These are phyloP conservation scores for Eimeria praecox DNA, from an alignment of 169 alveolate species.

Conservation along the genomic window DNA sequence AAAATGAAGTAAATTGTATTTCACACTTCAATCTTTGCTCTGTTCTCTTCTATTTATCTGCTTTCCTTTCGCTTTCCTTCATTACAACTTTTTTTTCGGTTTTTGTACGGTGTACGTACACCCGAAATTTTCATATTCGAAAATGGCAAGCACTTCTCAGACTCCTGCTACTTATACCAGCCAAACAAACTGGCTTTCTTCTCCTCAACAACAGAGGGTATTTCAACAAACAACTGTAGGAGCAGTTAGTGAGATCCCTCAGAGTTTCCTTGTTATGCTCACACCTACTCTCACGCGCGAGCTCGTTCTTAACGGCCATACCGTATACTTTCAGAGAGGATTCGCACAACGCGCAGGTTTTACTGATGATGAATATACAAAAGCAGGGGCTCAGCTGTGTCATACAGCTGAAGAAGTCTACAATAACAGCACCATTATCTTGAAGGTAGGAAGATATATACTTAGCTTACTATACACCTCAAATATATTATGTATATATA, in stretches of 20 bases:
- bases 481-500: background rate
- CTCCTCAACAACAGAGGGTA: background rate
- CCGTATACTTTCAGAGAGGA: conserved; percentile 64
- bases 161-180: background rate
- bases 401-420: conserved; percentile 25
- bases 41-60: too few species aligned
- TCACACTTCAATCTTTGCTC: background rate
- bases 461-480: background rate
- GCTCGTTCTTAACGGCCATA: conserved; percentile 38
- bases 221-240: background rate
- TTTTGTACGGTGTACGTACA: background rate
- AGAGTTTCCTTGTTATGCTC: conserved; percentile 58
- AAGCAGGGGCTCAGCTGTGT: conserved; percentile 49
- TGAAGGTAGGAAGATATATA: conserved; percentile 12
- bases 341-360: conserved; percentile 73
- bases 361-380: conserved; percentile 35
- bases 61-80: too few species aligned
- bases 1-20: background rate
- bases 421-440: background rate
- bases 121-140: background rate
- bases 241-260: background rate
- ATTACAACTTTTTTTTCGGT: too few species aligned
- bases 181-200: background rate
- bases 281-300: conserved; percentile 73
- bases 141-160: background rate